Evolutionary conservation across 768 basidiomycete species (phyloP), one percentile per base, ranked within the genome.

Genomic region (Lyophyllum decastes): DNA sequence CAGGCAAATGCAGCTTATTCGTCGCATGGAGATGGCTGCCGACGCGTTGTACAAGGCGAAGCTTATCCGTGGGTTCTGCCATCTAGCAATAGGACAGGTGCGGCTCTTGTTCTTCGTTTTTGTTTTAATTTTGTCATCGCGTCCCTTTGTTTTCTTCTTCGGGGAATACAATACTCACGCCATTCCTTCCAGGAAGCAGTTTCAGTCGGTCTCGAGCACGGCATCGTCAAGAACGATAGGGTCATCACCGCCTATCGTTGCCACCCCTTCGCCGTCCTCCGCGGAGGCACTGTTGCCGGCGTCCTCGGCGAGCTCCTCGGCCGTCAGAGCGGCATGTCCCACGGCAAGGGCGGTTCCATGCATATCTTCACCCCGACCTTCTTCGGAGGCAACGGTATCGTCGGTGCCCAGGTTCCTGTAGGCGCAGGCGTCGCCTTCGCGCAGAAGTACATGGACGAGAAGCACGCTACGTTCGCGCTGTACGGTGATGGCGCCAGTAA

Each of bases 321-420:
- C 52, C 92, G 95, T 62, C 85, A 90, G 60, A 79, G 66, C 51
- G 95, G 96, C 73, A 97, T 98, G 93, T 97, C 95, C 24, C 77
- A 88, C 63, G 96, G 96, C 64, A 99, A 98, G 78, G 96, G 96
- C 67, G 95, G 96, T 17, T 98, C 95, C 16, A 98, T 99, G 96
- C 95, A 96, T 81, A 95, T 96, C 73, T 95, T 95, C 81, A 96
- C 94, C n/a, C 90, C 88, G 6, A 84, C 90, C 21, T 98, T 99
- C 89, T 96, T 95, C 66, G 96, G 96, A 55, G 95, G 96, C 11
- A 97, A 98, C 74, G 96, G 96, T 73, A 99, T 98, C 73, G 96
- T 98, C 69, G 96, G 96, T 60, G 97, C 95, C 10, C 96, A 99
- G 77, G 95, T 99, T 7, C 96, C 96, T 38, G 68, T 98, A 59